Evolutionary conservation across 176 grass and related monocot genomes (phyloP), one percentile per base, ranked within the genome.

Genomic region (Urochloa ruziziensis): DNA sequence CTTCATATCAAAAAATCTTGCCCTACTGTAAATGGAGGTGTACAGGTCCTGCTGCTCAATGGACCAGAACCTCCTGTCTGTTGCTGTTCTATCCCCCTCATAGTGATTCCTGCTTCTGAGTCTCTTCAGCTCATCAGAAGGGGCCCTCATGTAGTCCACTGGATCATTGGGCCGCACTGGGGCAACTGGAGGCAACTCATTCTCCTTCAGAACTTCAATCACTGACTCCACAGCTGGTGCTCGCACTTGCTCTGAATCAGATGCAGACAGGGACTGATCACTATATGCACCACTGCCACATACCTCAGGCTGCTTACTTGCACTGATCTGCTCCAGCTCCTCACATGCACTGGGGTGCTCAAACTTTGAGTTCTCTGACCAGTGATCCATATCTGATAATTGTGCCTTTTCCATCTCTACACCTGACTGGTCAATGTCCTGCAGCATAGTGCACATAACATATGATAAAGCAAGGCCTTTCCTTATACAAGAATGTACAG

Each of bases 41-140:
- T 83, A 83, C 23, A 83, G 23, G 32, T 83, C 81, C 32, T 83
- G 81, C n/a, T n/a, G n/a, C n/a, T n/a, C n/a, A n/a, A n/a, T n/a
- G n/a, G n/a, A n/a, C n/a, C n/a, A n/a, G n/a, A n/a, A n/a, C n/a
- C n/a, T n/a, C n/a, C n/a, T n/a, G n/a, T n/a, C n/a, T n/a, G n/a
- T n/a, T n/a, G n/a, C 17, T 83, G 81, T 44, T 83, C 81, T 37
- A 74, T 74, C n/a, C 10, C 81, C 70, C 43, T 83, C 44, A 9
- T 83, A 83, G 58, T 74, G 81, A 6, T 83, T 83, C 30, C 43
- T 74, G 40, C 8, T 74, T 83, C 81, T 83, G 1, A 74, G 81
- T 32, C 3, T 74, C 81, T 83, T 83, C 59, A 83, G 42, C 81
- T 64, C 43, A 52, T 49, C 68, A 51, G 23, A 83, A 74, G 58